Evolutionary conservation across 148 eudicot species (phyloP), one percentile per base, ranked within the genome.

Genomic region (Chenopodium suecicum): DNA sequence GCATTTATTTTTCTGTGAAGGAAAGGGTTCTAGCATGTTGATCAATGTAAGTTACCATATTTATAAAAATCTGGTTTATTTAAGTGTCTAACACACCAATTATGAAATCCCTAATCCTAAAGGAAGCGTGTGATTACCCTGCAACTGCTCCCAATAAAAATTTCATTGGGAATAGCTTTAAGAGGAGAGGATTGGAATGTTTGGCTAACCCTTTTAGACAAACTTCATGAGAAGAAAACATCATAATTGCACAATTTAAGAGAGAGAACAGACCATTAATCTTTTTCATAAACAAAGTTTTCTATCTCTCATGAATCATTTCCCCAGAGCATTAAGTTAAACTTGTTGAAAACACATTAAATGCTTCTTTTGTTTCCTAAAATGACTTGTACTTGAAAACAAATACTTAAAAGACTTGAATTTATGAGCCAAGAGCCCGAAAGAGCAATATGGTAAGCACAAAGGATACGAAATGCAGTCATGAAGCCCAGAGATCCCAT

Each of bases 401-500:
- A 52, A 52, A 52, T 52, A 14, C 66, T 62, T 62, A 1, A 19
- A 54, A 16, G 65, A 62, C 23, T 22, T 25, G 25, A 25, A 25
- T 25, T 25, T 22, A 62, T 56, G 66, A 62, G 25, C 27, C 50
- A 50, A 56, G 20, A 23, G 68, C 9, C 27, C 50, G 37, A 56
- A 12, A 23, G 68, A 29, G 20, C 47, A 22, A 65, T 10, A 48
- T 1, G 58, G 44, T n/a, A 80, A 74, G 73, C 50, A 82, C 62
- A 78, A 71, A 91, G 99, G 99, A 96, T 94, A 96, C 99, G 79
- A 50, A 94, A 96, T 71, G 97, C 95, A 74, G 99, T 96, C 99
- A 96, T 94, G 88, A 96, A 96, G 81, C 99, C 99, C 83, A 96
- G 82, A 14, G 99, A 96, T 82, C 99, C 99, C 84, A 96, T 83